Conservation (phyloP, 352 stramenopile species). For the Pythium aquatile region DNA sequence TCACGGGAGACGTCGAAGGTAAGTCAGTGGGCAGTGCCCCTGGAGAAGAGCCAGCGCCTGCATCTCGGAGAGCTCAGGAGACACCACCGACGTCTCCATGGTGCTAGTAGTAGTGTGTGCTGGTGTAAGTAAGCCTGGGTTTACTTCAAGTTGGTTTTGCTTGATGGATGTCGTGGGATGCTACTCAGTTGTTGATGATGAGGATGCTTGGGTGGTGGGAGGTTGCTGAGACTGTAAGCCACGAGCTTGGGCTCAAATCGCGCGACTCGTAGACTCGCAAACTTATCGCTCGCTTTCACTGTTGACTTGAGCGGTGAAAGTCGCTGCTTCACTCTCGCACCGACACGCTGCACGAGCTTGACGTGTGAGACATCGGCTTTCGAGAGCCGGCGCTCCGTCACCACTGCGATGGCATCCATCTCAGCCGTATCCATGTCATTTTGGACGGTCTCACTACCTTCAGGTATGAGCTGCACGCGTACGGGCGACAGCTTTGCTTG, state of each 20-base stretch:
- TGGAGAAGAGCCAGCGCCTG: neutral
- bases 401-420: slow-evolving; percentile 17
- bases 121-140: too few relatives aligned
- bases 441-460: neutral
- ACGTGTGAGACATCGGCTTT: neutral
- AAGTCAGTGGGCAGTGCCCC: neutral
- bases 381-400: slow-evolving; percentile 19
- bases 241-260: slow-evolving; percentile 34
- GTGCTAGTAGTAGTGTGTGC: neutral
- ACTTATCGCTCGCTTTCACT: neutral
- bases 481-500: slow-evolving; percentile 3
- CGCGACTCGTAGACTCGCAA: slow-evolving; percentile 28
- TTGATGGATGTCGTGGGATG: neutral
- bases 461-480: neutral
- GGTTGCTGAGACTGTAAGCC: slow-evolving; percentile 50
- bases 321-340: slow-evolving; percentile 22
- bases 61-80: neutral
- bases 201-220: slow-evolving; percentile 23
- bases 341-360: slow-evolving; percentile 15
- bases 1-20: neutral
- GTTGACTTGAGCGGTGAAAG: slow-evolving; percentile 22
- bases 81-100: neutral
- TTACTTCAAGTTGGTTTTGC: neutral
- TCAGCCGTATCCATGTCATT: neutral
- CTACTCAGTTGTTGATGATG: neutral